Evolutionary conservation across 2,329 filamentous ascomycete species (phyloP).

Genomic region (Xylaria sp.): DNA sequence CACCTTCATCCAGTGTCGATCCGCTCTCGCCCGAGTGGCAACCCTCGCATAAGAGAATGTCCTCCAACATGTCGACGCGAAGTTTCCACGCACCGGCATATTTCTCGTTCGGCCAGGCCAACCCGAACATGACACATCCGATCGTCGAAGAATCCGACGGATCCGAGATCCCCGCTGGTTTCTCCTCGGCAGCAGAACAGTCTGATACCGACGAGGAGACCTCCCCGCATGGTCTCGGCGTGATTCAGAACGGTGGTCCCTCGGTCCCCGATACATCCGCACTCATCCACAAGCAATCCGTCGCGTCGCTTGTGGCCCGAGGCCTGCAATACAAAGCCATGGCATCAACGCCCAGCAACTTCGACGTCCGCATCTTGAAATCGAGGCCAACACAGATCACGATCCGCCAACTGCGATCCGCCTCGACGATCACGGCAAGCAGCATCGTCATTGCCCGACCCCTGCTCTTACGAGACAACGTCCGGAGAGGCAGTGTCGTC

Average conservation of each 20-base stretch:
- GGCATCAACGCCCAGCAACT: conserved; percentile 76
- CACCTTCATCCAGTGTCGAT: conserved; percentile 70
- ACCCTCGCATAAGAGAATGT: conserved; percentile 48
- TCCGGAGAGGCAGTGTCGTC: conserved; percentile 48
- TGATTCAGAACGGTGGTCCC: conserved; percentile 29
- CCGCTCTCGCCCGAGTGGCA: conserved; percentile 59
- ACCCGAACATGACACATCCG: conserved; percentile 23
- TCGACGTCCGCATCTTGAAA: conserved; percentile 83
- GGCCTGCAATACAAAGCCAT: conserved; percentile 80
- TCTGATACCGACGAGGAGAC: conserved; percentile 33
- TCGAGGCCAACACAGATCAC: conserved; percentile 71
- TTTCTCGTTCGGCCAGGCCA: conserved; percentile 22
- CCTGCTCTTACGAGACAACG: conserved; percentile 45
- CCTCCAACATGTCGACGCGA: conserved; percentile 51
- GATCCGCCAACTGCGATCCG: conserved; percentile 47
- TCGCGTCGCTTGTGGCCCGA: conserved; percentile 51
- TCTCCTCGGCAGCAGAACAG: conserved; percentile 33
- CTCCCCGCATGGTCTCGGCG: conserved; percentile 20
- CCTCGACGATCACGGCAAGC: conserved; percentile 50
- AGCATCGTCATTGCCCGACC: conserved; percentile 56
- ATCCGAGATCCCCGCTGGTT: conserved; percentile 30
- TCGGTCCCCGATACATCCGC: conserved; percentile 22
- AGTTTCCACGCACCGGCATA: conserved; percentile 38
- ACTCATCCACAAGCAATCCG: conserved; percentile 35
- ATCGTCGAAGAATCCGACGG: conserved; percentile 32